A percentile compares a stretch with the other conserved stretches of the same genome.
phyloP scores from a whole-genome alignment of 306 rosid species.

The Cucumis melo region DNA sequence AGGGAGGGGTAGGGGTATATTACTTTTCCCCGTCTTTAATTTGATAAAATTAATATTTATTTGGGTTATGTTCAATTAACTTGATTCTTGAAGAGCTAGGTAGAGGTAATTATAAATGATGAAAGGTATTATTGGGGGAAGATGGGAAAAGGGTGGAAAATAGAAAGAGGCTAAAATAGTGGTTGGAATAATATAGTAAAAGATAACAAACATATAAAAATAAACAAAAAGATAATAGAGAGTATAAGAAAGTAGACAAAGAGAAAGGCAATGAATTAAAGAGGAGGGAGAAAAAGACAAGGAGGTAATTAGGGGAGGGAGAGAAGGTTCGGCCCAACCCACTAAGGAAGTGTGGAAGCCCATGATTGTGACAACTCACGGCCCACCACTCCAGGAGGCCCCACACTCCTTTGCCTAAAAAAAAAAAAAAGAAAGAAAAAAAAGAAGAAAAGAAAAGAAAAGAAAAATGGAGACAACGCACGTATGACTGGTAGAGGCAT shows the following conservation, averaged over 20 bases:
- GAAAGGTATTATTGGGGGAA: background rate
- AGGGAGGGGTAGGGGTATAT: background rate
- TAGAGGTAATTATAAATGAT: no score
- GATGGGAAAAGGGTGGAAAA: background rate
- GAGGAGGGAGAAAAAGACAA: background rate
- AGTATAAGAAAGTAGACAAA: background rate
- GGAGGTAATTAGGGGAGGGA: background rate
- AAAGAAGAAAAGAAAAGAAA: no score
- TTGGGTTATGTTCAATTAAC: background rate
- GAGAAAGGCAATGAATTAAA: slow-evolving; percentile 2
- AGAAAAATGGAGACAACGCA: background rate
- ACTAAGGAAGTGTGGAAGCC: slow-evolving; percentile 2
- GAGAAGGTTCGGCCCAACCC: slow-evolving; percentile 8
- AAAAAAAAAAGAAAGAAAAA: no score
- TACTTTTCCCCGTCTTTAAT: no score
- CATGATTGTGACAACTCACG: slow-evolving; percentile 1
- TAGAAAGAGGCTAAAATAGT: background rate
- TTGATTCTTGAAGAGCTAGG: background rate
- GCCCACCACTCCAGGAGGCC: background rate
- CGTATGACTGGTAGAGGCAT: background rate
- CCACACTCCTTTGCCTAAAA: background rate
- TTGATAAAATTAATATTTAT: background rate
- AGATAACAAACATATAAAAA: background rate
- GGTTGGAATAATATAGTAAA: slow-evolving; percentile 6
- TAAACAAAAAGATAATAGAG: background rate